These are phyloP conservation scores for Annulohypoxylon bovei DNA, from an alignment of 495 filamentous ascomycete species.

Conservation along the genomic window DNA sequence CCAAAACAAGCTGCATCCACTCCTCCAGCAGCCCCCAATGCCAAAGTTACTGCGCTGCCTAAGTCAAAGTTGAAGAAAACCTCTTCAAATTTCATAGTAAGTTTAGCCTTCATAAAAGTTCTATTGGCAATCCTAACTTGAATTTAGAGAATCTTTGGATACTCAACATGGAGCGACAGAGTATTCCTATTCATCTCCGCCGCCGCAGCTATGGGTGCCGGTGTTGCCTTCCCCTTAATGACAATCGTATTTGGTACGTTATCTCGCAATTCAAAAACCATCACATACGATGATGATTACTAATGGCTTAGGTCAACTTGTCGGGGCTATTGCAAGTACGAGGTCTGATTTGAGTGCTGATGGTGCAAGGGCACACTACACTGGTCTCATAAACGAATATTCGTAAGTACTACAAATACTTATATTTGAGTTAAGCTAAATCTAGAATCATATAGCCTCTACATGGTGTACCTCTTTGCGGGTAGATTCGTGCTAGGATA, in stretches of 20 bases:
- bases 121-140: constrained; percentile 11
- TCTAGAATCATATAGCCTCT: constrained; percentile 51
- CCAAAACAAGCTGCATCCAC: constrained; percentile 4
- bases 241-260: constrained; percentile 58
- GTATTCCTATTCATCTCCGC: constrained; percentile 52
- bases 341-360: constrained; percentile 25
- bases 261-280: background rate
- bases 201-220: constrained; percentile 59
- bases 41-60: background rate
- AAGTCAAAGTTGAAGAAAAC: constrained; percentile 43
- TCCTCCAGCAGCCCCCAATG: constrained; percentile 1
- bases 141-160: constrained; percentile 59
- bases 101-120: background rate
- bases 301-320: constrained; percentile 50
- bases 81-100: constrained; percentile 51
- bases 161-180: constrained; percentile 58
- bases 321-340: constrained; percentile 46
- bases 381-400: constrained; percentile 36
- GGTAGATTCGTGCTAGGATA: constrained; percentile 67
- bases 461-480: constrained; percentile 70
- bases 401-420: constrained; percentile 32
- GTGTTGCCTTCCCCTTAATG: constrained; percentile 61
- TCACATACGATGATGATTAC: constrained; percentile 16
- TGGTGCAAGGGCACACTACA: constrained; percentile 31
- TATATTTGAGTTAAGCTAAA: background rate